Evolutionary conservation across 2,329 filamentous ascomycete species (phyloP).

Genomic region (Fusarium metavorans): DNA sequence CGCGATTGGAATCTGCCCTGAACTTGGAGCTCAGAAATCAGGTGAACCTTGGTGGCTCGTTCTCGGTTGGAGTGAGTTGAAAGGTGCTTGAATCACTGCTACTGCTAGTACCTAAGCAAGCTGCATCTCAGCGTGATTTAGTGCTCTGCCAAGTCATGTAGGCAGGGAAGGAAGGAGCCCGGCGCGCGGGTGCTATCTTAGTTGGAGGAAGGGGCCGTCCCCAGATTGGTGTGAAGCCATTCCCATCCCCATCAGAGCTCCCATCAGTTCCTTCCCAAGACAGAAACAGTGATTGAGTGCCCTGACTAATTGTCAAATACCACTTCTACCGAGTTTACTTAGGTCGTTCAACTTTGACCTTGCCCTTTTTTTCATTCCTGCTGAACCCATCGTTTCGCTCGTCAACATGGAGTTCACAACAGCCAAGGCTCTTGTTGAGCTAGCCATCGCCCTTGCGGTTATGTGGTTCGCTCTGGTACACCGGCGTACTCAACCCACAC

Average conservation of each 20-base stretch:
- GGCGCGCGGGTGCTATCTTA: background rate
- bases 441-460: conserved; percentile 19
- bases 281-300: background rate
- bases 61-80: background rate
- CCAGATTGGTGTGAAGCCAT: conserved; percentile 6
- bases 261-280: background rate
- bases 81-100: background rate
- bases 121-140: background rate
- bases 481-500: conserved; percentile 11
- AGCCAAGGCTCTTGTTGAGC: conserved; percentile 11
- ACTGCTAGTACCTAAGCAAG: background rate
- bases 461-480: conserved; percentile 9
- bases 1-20: background rate
- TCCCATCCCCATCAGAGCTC: background rate
- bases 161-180: background rate
- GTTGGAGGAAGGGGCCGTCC: background rate
- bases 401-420: conserved; percentile 22
- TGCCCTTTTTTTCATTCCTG: background rate
- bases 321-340: background rate
- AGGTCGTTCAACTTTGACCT: background rate
- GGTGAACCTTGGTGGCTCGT: background rate
- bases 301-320: background rate
- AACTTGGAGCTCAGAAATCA: background rate
- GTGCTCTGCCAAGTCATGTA: background rate
- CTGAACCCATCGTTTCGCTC: background rate